These are phyloP conservation scores for Penicillium sp. DNA, from an alignment of 2,329 filamentous ascomycete genomes.

Conservation along the genomic window DNA sequence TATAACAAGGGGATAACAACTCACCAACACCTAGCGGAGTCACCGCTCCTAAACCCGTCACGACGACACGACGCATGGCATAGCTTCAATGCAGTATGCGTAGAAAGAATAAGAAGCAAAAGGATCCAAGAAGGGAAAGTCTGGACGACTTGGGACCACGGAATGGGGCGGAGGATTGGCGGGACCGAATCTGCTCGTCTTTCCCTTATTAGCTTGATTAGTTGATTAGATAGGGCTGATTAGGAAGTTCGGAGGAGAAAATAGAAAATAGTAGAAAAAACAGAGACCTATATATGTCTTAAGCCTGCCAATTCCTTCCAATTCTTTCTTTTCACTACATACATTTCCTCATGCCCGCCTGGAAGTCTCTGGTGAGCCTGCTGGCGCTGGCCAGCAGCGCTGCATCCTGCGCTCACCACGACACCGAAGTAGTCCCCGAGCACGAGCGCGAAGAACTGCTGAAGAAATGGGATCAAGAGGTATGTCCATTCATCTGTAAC, in stretches of 20 bases:
- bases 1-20: constrained; percentile 16
- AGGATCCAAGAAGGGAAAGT: constrained; percentile 36
- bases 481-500: constrained; percentile 16
- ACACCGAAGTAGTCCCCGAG: constrained; percentile 37
- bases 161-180: constrained; percentile 12
- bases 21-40: constrained; percentile 75
- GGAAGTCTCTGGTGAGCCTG: constrained; percentile 28
- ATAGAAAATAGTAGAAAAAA: background rate
- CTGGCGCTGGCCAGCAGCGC: constrained; percentile 33
- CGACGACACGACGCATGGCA: constrained; percentile 62
- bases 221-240: constrained; percentile 8
- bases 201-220: constrained; percentile 19
- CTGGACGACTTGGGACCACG: constrained; percentile 27
- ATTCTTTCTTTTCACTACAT: background rate
- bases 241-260: constrained; percentile 19
- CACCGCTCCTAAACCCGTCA: constrained; percentile 76
- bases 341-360: constrained; percentile 23
- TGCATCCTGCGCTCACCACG: constrained; percentile 37
- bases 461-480: constrained; percentile 47
- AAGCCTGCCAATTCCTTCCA: constrained; percentile 5
- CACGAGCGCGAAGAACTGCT: constrained; percentile 41
- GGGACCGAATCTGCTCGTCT: constrained; percentile 18
- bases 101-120: constrained; percentile 9
- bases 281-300: background rate
- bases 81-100: constrained; percentile 5